phyloP scores from a whole-genome alignment of 768 basidiomycete genomes.

The Boletellus sp. region DNA sequence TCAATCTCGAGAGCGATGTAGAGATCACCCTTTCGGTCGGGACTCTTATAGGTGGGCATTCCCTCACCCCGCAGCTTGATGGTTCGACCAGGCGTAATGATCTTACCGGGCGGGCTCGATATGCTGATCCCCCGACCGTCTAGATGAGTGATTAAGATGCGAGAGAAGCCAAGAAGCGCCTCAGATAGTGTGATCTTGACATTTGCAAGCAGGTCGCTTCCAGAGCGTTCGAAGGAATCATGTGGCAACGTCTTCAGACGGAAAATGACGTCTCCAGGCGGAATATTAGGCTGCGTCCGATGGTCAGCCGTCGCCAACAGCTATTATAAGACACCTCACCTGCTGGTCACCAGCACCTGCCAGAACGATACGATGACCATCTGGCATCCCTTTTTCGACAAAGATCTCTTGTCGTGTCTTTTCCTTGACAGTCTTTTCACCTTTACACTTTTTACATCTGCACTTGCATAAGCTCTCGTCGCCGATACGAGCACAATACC shows the following conservation, averaged over 20 bases:
- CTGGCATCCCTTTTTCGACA: conserved; percentile 82
- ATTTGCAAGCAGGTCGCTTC: conserved; percentile 74
- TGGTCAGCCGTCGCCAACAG: conserved; percentile 5
- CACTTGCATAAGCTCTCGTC: conserved; percentile 1
- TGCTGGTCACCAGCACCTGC: conserved; percentile 91
- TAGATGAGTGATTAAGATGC: conserved; percentile 85
- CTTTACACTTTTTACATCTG: conserved; percentile 97
- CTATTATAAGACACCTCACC: conserved; percentile 38
- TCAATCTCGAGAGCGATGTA: conserved; percentile 82
- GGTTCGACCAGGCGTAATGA: conserved; percentile 69
- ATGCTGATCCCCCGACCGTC: conserved; percentile 91
- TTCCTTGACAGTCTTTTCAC: conserved; percentile 76
- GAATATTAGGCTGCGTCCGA: conserved; percentile 68
- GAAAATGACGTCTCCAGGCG: conserved; percentile 90
- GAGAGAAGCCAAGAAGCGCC: conserved; percentile 90
- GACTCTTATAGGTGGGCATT: conserved; percentile 74
- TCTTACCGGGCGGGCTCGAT: conserved; percentile 66
- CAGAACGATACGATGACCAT: conserved; percentile 81
- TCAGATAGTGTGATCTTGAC: conserved; percentile 90
- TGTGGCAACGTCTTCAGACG: conserved; percentile 66
- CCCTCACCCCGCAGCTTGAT: conserved; percentile 82
- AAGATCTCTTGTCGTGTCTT: conserved; percentile 87
- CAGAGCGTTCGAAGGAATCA: conserved; percentile 77
- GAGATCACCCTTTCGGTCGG: conserved; percentile 72
- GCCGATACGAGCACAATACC: conserved; percentile 13